Percentiles rank a stretch among this genome's conserved stretches.
phyloP scores from a whole-genome alignment of 352 stramenopile genomes.

The Phytophthora fragariaefolia region DNA sequence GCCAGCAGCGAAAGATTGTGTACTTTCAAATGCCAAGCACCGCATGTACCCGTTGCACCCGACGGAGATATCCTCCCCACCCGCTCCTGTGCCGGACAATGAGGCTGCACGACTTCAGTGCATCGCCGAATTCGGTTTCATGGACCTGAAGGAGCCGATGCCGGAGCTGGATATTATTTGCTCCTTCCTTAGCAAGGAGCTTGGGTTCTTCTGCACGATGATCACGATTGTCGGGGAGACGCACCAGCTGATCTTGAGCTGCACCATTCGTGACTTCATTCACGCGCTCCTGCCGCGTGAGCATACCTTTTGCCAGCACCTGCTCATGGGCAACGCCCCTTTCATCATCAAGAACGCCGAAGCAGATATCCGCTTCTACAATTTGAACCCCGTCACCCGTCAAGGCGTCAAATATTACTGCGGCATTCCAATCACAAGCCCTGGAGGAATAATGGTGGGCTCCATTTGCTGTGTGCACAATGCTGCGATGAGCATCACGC shows the following conservation, averaged over 20 bases:
- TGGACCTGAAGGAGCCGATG: slow-evolving; percentile 45
- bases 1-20: slow-evolving; percentile 35
- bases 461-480: slow-evolving; percentile 45
- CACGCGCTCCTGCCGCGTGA: slow-evolving; percentile 47
- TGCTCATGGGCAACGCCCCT: slow-evolving; percentile 64
- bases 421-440: slow-evolving; percentile 54
- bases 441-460: slow-evolving; percentile 29
- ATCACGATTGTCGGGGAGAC: slow-evolving; percentile 65
- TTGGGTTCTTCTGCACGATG: slow-evolving; percentile 59
- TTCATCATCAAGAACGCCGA: slow-evolving; percentile 38
- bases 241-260: slow-evolving; percentile 55
- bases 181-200: slow-evolving; percentile 51
- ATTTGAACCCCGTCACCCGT: slow-evolving; percentile 44
- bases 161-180: slow-evolving; percentile 69
- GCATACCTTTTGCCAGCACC: slow-evolving; percentile 68
- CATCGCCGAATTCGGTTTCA: slow-evolving; percentile 49
- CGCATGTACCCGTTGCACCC: slow-evolving; percentile 49
- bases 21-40: slow-evolving; percentile 45
- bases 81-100: slow-evolving; percentile 47
- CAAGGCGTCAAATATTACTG: slow-evolving; percentile 62
- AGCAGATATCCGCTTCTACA: slow-evolving; percentile 60
- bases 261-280: slow-evolving; percentile 43
- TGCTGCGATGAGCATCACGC: slow-evolving; percentile 38
- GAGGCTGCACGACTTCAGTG: slow-evolving; percentile 46
- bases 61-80: slow-evolving; percentile 23